Base-by-base conservation (phyloP, 106 monocot species). In the Apostasia ramifera region DNA sequence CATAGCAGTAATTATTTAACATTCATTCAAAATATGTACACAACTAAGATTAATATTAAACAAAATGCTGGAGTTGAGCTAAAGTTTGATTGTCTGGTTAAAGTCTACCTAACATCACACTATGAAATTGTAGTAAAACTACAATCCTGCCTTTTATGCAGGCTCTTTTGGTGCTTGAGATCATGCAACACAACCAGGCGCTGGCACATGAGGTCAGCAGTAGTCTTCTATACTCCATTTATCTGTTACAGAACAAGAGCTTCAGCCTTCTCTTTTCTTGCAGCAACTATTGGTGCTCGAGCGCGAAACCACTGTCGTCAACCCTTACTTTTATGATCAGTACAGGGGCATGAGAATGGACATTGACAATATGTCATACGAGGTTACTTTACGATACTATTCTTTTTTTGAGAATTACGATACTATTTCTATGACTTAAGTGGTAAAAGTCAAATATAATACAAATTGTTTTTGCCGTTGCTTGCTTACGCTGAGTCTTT, bases 311-410 rank as follows among this genome's bases (percentile, higher is more conserved):
- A 58, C 79, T 1, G 53, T 77, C 15, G 67, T 73, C 1, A 78
- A 76, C 6, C 53, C 85, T 11, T 67, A 59, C 54, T 80, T 71
- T 50, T 54, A 76, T 38, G 92, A 92, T 73, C 82, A 79, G 63
- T 77, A 92, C 57, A 74, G 82, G 55, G 85, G 83, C 6, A 79
- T 88, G 88, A 82, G 92, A 83, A 71, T 92, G 92, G 88, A 92
- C 70, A 88, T 92, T 58, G 92, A 92, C 58, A 79, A 83, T 51
- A 92, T 92, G 92, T 82, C 80, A 41, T 85, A 85, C 57, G 84
- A 85, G 84, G 84, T 85, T 59, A 62, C 10, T 62, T 62, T 8
- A 13, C 3, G 44, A 13, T 40, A 26, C 26, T 26, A 26, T 26
- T 26, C 26, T 26, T 26, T 26, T 26, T 26, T 26, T 26, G 26